A percentile compares a stretch with the other conserved stretches of the same genome.
Conservation (phyloP, 345 rosid genomes). For the Aquilaria malaccensis region DNA sequence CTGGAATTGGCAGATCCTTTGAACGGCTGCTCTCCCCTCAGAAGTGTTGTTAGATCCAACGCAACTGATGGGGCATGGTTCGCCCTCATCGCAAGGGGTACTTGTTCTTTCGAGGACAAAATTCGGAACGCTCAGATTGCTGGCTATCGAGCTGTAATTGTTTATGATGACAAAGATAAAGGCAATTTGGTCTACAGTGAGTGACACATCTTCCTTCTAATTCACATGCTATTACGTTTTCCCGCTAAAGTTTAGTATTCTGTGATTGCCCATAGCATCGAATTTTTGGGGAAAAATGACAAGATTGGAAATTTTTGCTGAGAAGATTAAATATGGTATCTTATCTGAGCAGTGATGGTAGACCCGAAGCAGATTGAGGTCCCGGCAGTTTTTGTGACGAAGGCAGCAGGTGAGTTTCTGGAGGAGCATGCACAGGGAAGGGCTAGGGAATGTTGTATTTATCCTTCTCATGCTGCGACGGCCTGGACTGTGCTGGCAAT, state of each 20-base stretch:
- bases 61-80: constrained; percentile 25
- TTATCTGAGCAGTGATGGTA: constrained; percentile 50
- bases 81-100: constrained; percentile 51
- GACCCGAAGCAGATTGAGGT: constrained; percentile 35
- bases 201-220: constrained; percentile 8
- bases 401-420: constrained; percentile 41
- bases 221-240: too few relatives aligned
- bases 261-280: too few relatives aligned
- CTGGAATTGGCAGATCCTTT: constrained; percentile 47
- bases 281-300: not conserved
- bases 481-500: constrained; percentile 62
- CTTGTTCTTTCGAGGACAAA: constrained; percentile 61
- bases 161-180: constrained; percentile 42
- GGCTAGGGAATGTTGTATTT: constrained; percentile 54
- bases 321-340: not conserved
- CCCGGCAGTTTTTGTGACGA: constrained; percentile 56
- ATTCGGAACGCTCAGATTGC: constrained; percentile 42
- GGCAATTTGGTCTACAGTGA: constrained; percentile 56
- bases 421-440: constrained; percentile 36
- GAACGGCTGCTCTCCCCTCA: constrained; percentile 47
- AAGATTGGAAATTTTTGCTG: not conserved
- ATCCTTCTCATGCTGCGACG: constrained; percentile 22
- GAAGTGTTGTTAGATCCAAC: constrained; percentile 23
- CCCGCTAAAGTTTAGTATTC: too few relatives aligned
- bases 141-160: constrained; percentile 54